A percentile compares a stretch with the other conserved stretches of the same genome.
Conservation (phyloP, 164 flowering plant genomes). For the Taxillus chinensis region DNA sequence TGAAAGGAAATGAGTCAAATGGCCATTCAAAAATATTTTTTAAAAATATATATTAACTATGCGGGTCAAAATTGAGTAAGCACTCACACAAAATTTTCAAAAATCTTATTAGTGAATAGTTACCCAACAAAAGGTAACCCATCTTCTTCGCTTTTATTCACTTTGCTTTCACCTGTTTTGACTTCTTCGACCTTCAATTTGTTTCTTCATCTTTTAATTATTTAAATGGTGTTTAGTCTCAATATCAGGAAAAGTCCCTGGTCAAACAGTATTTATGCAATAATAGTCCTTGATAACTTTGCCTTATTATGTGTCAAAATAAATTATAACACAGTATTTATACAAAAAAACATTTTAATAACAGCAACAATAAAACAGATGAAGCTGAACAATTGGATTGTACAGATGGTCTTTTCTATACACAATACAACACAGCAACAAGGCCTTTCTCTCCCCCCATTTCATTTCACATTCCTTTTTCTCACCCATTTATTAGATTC, state of each 20-base stretch:
- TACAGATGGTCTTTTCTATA: conserved; percentile 21
- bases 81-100: too few relatives aligned
- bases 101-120: too few relatives aligned
- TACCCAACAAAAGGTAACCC: too few relatives aligned
- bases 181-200: too few relatives aligned
- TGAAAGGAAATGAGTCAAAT: too few relatives aligned
- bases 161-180: too few relatives aligned
- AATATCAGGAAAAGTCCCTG: conserved; percentile 23
- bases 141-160: too few relatives aligned
- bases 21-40: too few relatives aligned
- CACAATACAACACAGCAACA: conserved; percentile 35
- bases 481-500: conserved; percentile 55
- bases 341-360: conserved; percentile 18
- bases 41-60: too few relatives aligned
- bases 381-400: conserved; percentile 37
- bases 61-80: too few relatives aligned
- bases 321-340: not conserved
- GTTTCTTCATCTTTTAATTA: not conserved
- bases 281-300: conserved; percentile 17
- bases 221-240: not conserved
- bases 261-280: conserved; percentile 33
- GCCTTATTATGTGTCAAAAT: conserved; percentile 5
- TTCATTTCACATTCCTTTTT: conserved; percentile 30
- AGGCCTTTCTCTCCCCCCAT: conserved; percentile 19
- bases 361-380: conserved; percentile 22